Evolutionary conservation across 2,329 filamentous ascomycete species (phyloP), one percentile per base, ranked within the genome.

Genomic region (Xylariaceae sp.): DNA sequence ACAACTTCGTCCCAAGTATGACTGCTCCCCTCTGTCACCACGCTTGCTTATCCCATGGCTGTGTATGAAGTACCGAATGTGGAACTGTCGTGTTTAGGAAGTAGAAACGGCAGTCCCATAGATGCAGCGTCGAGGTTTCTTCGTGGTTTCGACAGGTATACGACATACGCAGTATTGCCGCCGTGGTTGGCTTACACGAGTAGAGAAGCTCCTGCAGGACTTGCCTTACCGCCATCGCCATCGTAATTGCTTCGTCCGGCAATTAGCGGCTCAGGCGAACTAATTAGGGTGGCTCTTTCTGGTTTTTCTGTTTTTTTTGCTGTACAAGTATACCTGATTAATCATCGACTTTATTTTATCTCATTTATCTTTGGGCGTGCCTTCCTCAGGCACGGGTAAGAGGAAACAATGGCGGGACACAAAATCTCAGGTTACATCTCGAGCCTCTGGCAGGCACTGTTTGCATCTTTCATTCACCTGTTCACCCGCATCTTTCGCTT

Each of bases 371-470:
- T 14, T 4, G 32, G 14, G 32, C 6, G 32, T 16, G 32, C 14
- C 32, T 16, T 37, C 14, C 26, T 40, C 49, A 48, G 50, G 45
- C 29, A 19, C 45, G 51, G 40, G 12, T 55, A 19, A 32, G 53
- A 60, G 57, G 59, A 65, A 64, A 63, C 57, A 66, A 71, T 71
- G 69, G 68, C 67, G 68, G 67, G 62, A 66, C 68, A 68, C 68
- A 67, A 70, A 65, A 61, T 65, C 54, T 70, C 67, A 64, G 65
- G 69, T 70, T 70, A 71, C 68, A 65, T 69, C 51, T 63, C 61
- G 61, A 67, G 54, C 60, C 51, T 72, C 56, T 71, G 69, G 70
- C 64, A 70, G 61, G 68, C 57, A 45, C 63, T 71, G 69, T 70
- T 72, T 71, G 69, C 68, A 61, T 63, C 67, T 53, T 69, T 71